A percentile compares a stretch with the other conserved stretches of the same genome.
These are phyloP conservation scores for Imleria badia DNA, from an alignment of 768 basidiomycete species.

Conservation along the genomic window DNA sequence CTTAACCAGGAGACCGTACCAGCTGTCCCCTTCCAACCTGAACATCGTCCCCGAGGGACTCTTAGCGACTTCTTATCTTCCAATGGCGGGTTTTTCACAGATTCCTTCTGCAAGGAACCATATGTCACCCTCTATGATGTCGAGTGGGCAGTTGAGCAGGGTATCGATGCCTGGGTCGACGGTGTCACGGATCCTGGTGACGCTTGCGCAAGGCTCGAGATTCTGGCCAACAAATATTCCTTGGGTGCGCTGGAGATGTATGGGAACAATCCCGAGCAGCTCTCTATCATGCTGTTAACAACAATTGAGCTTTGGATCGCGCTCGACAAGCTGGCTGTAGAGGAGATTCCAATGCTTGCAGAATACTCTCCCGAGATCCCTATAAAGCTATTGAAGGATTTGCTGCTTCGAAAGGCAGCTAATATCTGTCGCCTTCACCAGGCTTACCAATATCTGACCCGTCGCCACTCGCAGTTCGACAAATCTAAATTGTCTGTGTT, in stretches of 20 bases:
- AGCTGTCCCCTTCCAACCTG: neutral
- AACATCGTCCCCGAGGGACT: slow-evolving; percentile 4
- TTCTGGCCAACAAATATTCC: slow-evolving; percentile 25
- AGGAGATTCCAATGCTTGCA: slow-evolving; percentile 36
- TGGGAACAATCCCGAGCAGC: slow-evolving; percentile 33
- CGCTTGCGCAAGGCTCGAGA: slow-evolving; percentile 27
- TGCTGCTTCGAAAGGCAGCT: slow-evolving; percentile 38
- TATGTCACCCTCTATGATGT: slow-evolving; percentile 35
- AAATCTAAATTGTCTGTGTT: slow-evolving; percentile 35
- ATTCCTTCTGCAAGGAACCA: slow-evolving; percentile 2
- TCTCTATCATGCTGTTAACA: slow-evolving; percentile 42
- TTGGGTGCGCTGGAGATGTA: slow-evolving; percentile 27
- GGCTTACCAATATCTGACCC: slow-evolving; percentile 29
- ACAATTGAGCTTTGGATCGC: slow-evolving; percentile 48
- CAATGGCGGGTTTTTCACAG: slow-evolving; percentile 7
- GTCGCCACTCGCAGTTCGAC: slow-evolving; percentile 23
- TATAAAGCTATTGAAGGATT: slow-evolving; percentile 32
- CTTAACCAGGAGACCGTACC: no score
- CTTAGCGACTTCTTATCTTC: slow-evolving; percentile 13
- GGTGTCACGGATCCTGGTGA: slow-evolving; percentile 14
- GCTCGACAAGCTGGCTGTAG: slow-evolving; percentile 38
- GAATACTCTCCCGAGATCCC: slow-evolving; percentile 48
- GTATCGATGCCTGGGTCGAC: slow-evolving; percentile 34
- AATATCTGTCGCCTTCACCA: slow-evolving; percentile 29
- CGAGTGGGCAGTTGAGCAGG: slow-evolving; percentile 31